Base-by-base conservation (phyloP, 2,329 filamentous ascomycete genomes). In the Cercospora nicotianae region DNA sequence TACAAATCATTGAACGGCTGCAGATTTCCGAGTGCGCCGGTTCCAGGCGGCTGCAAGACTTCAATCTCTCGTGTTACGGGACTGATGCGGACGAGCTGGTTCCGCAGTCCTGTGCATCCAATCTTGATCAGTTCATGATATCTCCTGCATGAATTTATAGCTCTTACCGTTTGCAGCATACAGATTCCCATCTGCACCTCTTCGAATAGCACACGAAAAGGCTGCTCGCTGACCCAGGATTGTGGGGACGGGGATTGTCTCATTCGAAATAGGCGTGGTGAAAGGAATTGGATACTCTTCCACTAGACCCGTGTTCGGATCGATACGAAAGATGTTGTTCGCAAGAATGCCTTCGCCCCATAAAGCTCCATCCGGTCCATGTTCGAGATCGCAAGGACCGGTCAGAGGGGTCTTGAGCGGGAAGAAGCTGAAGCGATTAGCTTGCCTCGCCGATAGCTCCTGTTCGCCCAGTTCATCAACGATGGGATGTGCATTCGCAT, bases 1-100 rank as follows among this genome's bases (percentile, higher is more conserved):
- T 69, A 73, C 16, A 75, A 16, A 23, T 75, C 72, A 45, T 75
- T 74, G 61, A 74, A 73, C 0, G 66, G 66, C 45, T 73, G 66
- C 5, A 74, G 59, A 45, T 74, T 73, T 1, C 73, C 73, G 20
- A 28, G 1, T 1, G 60, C 23, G 3, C 71, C 68, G 26, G 72
- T 72, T 6, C 68, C 60, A 1, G 72, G 72, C 12, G 69, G 67
- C n/a, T 71, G 67, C 20, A 74, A 71, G 48, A 75, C 55, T 8
- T 67, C 33, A 18, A 70, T 68, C 16, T 63, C 31, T 18, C 66
- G 63, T 16, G 66, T 64, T 2, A 16, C 42, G 2, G 70, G 70
- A 42, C 71, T 68, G 53, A 74, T 73, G 16, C 66, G 66, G 6
- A 72, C 69, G 16, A 75, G 69, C 31, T 75, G 72, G 60, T 74